Conservation (phyloP, 352 stramenopile species). For the Phytopythium montanum region DNA sequence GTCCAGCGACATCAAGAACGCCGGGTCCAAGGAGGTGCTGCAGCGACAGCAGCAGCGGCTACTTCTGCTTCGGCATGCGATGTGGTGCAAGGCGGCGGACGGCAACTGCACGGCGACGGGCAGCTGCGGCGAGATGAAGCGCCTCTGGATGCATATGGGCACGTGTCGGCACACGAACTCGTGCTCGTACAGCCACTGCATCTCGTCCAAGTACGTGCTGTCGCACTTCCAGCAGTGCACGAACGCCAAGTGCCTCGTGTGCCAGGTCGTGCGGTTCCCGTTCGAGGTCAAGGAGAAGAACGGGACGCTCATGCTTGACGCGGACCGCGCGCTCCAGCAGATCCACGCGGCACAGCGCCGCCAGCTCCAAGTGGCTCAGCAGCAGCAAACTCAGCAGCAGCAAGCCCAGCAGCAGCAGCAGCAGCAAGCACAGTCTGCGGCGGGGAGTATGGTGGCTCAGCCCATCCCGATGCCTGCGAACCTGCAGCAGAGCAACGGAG, state of each 20-base stretch:
- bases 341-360: conserved; percentile 71
- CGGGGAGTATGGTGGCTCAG: background rate
- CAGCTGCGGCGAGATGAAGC: conserved; percentile 98
- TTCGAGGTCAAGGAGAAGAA: conserved; percentile 94
- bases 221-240: conserved; percentile 99
- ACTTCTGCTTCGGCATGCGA: conserved; percentile 95
- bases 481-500: conserved; percentile 9
- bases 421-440: background rate
- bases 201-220: conserved; percentile 98
- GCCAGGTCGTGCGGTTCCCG: conserved; percentile 95
- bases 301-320: conserved; percentile 79
- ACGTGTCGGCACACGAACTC: conserved; percentile 96
- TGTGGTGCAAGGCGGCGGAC: conserved; percentile 96
- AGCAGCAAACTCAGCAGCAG: conserved; percentile 21
- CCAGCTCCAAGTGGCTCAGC: conserved; percentile 28
- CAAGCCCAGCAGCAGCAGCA: conserved; percentile 16
- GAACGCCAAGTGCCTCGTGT: conserved; percentile 96
- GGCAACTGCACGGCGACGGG: conserved; percentile 92
- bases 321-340: conserved; percentile 68
- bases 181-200: conserved; percentile 97
- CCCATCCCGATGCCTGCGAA: conserved; percentile 26
- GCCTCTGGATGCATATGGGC: conserved; percentile 98
- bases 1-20: conserved; percentile 62
- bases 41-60: conserved; percentile 98
- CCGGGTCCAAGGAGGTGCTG: conserved; percentile 92